A percentile compares a stretch with the other conserved stretches of the same genome.
Evolutionary conservation across 495 filamentous ascomycete genomes (phyloP).

Genomic region (Ascobolus immersus): DNA sequence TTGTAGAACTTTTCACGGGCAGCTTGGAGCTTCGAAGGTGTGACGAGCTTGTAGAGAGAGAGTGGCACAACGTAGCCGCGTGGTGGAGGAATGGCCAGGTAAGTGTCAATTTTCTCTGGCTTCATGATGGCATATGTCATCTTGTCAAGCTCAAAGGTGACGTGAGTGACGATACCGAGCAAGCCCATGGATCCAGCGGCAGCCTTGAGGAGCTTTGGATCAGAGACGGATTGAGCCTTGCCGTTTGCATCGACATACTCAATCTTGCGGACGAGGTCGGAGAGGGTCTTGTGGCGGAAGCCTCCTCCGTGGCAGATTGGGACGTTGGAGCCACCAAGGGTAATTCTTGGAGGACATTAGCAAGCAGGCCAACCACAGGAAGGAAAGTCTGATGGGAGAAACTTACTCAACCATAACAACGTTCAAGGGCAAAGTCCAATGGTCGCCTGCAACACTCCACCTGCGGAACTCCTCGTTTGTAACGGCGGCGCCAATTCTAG

Average conservation of each 20-base stretch:
- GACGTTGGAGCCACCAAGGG: slow-evolving; percentile 25
- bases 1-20: slow-evolving; percentile 17
- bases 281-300: slow-evolving; percentile 20
- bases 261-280: slow-evolving; percentile 23
- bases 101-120: slow-evolving; percentile 21
- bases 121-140: slow-evolving; percentile 27
- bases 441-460: slow-evolving; percentile 21
- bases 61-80: slow-evolving; percentile 19
- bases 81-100: slow-evolving; percentile 25
- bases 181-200: slow-evolving; percentile 28
- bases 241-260: slow-evolving; percentile 30
- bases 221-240: slow-evolving; percentile 20
- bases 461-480: slow-evolving; percentile 27
- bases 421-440: slow-evolving; percentile 23
- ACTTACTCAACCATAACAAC: slow-evolving; percentile 26
- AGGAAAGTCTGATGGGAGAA: background rate
- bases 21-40: slow-evolving; percentile 12
- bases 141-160: slow-evolving; percentile 25
- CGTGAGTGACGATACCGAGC: slow-evolving; percentile 27
- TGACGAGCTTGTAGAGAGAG: slow-evolving; percentile 16
- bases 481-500: slow-evolving; percentile 21
- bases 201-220: slow-evolving; percentile 20
- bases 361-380: background rate
- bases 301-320: slow-evolving; percentile 30
- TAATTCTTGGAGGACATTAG: slow-evolving; percentile 17